Conservation (phyloP, 2,329 filamentous ascomycete species). For the Cytospora chrysosperma region DNA sequence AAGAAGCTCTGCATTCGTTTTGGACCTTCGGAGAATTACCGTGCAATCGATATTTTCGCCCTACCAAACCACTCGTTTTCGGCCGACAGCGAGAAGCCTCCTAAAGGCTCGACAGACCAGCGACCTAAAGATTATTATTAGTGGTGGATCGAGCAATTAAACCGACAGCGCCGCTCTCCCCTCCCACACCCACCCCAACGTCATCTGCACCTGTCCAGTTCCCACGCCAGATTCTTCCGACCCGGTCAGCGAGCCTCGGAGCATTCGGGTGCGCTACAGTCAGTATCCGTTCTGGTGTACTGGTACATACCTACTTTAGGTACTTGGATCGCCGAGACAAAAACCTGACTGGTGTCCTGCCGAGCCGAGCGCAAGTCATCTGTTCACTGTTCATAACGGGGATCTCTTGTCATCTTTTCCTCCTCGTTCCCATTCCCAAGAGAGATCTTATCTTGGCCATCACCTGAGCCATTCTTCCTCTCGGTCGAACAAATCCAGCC, state of each 20-base stretch:
- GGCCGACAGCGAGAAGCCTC: constrained; percentile 4
- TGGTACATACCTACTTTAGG: too few species aligned
- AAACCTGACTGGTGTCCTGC: neutral
- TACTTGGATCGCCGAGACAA: constrained; percentile 1
- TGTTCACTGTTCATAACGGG: neutral
- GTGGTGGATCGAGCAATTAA: constrained; percentile 24
- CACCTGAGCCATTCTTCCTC: neutral
- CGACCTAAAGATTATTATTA: constrained; percentile 16
- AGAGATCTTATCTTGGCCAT: neutral
- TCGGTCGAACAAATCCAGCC: neutral
- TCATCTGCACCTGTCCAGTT: neutral
- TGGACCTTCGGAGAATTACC: neutral
- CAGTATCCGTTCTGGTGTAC: too few species aligned
- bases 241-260: neutral
- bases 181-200: neutral
- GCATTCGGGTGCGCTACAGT: constrained; percentile 3
- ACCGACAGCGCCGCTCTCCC: constrained; percentile 8
- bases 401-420: neutral
- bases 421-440: neutral
- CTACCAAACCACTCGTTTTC: neutral
- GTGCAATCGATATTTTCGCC: neutral
- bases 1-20: neutral
- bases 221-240: constrained; percentile 12
- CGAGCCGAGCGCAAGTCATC: neutral
- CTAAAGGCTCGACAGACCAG: constrained; percentile 7